Base-by-base conservation (phyloP, 495 filamentous ascomycete species). In the Penicillium pulvis region DNA sequence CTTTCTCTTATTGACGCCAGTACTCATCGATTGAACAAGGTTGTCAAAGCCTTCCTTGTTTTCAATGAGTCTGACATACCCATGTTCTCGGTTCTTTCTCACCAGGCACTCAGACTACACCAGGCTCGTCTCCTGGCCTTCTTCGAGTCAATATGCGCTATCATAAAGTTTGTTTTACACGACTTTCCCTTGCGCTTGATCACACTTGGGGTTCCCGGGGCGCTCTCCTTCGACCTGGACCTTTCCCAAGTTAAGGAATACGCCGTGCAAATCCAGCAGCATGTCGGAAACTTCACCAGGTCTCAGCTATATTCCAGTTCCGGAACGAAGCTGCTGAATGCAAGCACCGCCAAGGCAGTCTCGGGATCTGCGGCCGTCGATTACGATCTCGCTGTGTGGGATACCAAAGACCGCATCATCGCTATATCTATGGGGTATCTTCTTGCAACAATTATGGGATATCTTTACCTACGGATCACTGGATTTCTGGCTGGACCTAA, bases 401-500 rank as follows among this genome's bases (percentile, higher is more conserved):
- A 83, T 58, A 84, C 85, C 2, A 83, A 77, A 33, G 93, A 96
- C 72, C 83, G 92, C 28, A 80, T 85, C 47, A 86, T 90, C 70
- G 93, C 93, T 23, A 90, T 96, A 41, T 57, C 91, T 1, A 80
- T 87, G 62, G 94, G 94, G 36, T 98, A 97, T 66, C 64, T 85
- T 0, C 84, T 90, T 46, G 81, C 94, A 53, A 89, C 87, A 11
- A 52, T 90, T 36, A 62, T 89, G 16, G 93, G 92, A 3, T 83
- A 87, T 44, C 68, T 91, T 4, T 99, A 98, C 69, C 81, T 97
- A 26, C 84, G 81, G 19, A 79, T 87, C 45, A 86, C 85, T 17
- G 80, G 79, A 6, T 82, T 89, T 0, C 78, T 97, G 55, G 83
- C 83, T 12, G 82, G 83, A 3, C 78, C 80, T 6, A 84, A 85